Evolutionary conservation across 768 basidiomycete species (phyloP).

Genomic region (Chlorophyllum brunneum): DNA sequence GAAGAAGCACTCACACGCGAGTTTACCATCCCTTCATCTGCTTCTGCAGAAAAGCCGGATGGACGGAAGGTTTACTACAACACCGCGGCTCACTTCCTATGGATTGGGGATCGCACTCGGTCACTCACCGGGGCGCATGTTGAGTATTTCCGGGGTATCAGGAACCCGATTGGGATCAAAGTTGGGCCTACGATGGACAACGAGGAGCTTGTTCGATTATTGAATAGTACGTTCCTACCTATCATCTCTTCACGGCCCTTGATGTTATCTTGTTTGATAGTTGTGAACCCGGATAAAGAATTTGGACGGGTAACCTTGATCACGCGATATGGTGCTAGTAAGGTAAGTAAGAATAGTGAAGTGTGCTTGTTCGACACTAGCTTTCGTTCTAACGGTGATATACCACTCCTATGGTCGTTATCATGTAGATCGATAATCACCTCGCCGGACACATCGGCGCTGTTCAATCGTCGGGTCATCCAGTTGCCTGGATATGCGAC

Average conservation of each 20-base stretch:
- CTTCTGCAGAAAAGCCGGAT: conserved; percentile 12
- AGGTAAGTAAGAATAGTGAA: conserved; percentile 45
- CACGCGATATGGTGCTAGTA: conserved; percentile 87
- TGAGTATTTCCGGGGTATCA: conserved; percentile 89
- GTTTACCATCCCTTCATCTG: conserved; percentile 38
- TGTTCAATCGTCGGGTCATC: conserved; percentile 78
- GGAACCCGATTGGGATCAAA: conserved; percentile 95
- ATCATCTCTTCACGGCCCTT: background rate
- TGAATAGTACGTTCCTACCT: conserved; percentile 58
- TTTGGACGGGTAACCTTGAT: conserved; percentile 85
- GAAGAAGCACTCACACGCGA: conserved; percentile 88
- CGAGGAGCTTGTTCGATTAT: conserved; percentile 71
- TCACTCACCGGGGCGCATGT: conserved; percentile 92
- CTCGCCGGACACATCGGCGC: conserved; percentile 79
- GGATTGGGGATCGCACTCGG: conserved; percentile 96
- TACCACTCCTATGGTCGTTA: conserved; percentile 5
- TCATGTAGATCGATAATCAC: conserved; percentile 61
- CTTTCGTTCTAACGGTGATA: background rate
- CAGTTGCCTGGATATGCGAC: conserved; percentile 93
- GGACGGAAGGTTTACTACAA: conserved; percentile 63
- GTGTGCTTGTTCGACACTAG: background rate
- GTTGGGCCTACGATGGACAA: conserved; percentile 84
- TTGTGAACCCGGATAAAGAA: conserved; percentile 85
- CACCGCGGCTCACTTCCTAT: conserved; percentile 90
- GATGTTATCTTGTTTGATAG: conserved; percentile 36